phyloP scores from a whole-genome alignment of 495 filamentous ascomycete genomes.

The Friedmanniomyces simplex region DNA sequence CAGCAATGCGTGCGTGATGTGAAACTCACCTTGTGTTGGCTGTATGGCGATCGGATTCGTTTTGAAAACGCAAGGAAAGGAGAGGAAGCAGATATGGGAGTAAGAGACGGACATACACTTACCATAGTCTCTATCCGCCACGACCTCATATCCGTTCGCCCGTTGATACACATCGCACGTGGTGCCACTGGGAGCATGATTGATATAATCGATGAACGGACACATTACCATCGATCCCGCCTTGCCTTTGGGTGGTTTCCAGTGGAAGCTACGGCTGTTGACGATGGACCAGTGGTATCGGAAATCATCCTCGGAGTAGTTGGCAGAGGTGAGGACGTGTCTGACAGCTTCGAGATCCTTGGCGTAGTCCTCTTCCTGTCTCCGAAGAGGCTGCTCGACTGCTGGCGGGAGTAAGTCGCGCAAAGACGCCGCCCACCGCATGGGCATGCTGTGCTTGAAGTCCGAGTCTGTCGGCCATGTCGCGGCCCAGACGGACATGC shows the following conservation, averaged over 20 bases:
- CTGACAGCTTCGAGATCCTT: slow-evolving; percentile 9
- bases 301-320: slow-evolving; percentile 34
- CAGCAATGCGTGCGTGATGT: not conserved
- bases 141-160: slow-evolving; percentile 50
- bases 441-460: slow-evolving; percentile 53
- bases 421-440: slow-evolving; percentile 51
- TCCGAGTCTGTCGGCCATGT: slow-evolving; percentile 54
- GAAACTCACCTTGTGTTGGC: too few species aligned
- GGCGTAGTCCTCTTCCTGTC: slow-evolving; percentile 10
- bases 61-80: not conserved
- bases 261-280: slow-evolving; percentile 74
- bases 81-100: not conserved
- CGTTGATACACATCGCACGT: slow-evolving; percentile 56
- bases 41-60: too few species aligned
- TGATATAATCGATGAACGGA: slow-evolving; percentile 83
- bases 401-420: slow-evolving; percentile 39
- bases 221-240: slow-evolving; percentile 72
- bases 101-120: slow-evolving; percentile 3
- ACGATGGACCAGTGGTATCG: slow-evolving; percentile 69
- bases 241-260: slow-evolving; percentile 26
- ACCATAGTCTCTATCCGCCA: slow-evolving; percentile 44
- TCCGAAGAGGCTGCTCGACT: slow-evolving; percentile 1
- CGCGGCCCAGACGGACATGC: slow-evolving; percentile 48
- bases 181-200: slow-evolving; percentile 42
- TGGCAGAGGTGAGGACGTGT: not conserved